A percentile compares a stretch with the other conserved stretches of the same genome.
Conservation (phyloP, 768 basidiomycete genomes). For the Kwoniella shandongensis region DNA sequence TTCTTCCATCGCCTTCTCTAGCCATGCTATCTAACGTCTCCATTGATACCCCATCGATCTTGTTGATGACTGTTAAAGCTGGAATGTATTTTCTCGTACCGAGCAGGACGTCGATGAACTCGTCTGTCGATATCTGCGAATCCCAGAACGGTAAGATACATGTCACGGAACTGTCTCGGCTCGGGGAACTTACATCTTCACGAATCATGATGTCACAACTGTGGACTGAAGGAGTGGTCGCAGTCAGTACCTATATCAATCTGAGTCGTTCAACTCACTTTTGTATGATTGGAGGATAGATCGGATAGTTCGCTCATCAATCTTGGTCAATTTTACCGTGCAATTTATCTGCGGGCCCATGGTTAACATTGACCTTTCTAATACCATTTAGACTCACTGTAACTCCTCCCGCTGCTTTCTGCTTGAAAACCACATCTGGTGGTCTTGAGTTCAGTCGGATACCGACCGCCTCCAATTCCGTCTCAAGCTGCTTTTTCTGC, state of each 20-base stretch:
- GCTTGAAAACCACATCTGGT: conserved; percentile 93
- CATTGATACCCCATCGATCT: conserved; percentile 68
- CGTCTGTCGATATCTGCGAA: conserved; percentile 89
- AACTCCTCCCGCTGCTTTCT: conserved; percentile 86
- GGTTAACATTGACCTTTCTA: neutral
- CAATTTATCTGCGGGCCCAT: conserved; percentile 64
- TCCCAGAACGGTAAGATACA: neutral
- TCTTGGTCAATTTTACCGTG: conserved; percentile 90
- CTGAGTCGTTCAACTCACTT: too few relatives aligned
- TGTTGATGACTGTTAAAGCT: conserved; percentile 93
- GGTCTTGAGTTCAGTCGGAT: conserved; percentile 86
- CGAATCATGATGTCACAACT: conserved; percentile 95
- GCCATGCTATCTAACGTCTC: conserved; percentile 52
- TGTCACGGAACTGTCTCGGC: conserved; percentile 13
- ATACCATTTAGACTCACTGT: conserved; percentile 58
- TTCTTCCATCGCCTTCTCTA: conserved; percentile 63
- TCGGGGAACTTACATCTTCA: conserved; percentile 71
- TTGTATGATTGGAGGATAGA: conserved; percentile 92
- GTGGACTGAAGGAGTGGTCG: too few relatives aligned
- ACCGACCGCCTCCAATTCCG: conserved; percentile 94
- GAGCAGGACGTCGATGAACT: conserved; percentile 97
- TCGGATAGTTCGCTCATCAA: conserved; percentile 90
- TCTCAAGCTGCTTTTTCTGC: conserved; percentile 80
- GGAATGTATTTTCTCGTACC: conserved; percentile 94
- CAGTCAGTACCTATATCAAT: too few relatives aligned